Evolutionary conservation across 768 basidiomycete genomes (phyloP), one percentile per base, ranked within the genome.

Genomic region (Podaxis sp.): DNA sequence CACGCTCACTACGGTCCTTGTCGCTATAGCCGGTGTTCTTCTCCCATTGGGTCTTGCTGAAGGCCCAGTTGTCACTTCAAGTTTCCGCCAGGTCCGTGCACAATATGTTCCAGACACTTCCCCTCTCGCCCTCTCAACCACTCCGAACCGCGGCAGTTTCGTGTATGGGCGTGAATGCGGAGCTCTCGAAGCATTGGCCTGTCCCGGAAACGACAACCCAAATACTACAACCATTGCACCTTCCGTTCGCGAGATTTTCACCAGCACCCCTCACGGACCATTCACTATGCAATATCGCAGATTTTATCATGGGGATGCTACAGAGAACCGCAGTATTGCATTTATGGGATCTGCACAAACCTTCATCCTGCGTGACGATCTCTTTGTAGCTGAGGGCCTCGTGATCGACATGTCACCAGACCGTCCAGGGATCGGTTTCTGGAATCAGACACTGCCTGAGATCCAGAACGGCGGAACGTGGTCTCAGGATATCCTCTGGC

Each of bases 401-500:
- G 58, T 71, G 6, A 63, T 69, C 8, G 67, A 71, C 49, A 52
- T 71, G 41, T 37, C 40, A 2, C 3, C 51, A n/a, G 65, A 67
- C 2, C 65, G 58, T 22, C 68, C 68, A 0, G 59, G 59, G 11
- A 30, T 60, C 5, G 51, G 59, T 7, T 41, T 60, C 6, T 53
- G 50, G 59, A 60, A 60, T n/a, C 50, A 53, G 26, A 60, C 50
- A 3, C 36, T 60, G 0, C 59, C 59, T 2, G 36, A 48, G 0
- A 49, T 60, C 1, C 17, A n/a, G 6, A 15, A 52, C 1, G 67
- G 70, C 7, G 66, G 50, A 2, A 38, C n/a, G 2, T 71, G 70
- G 70, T 66, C 67, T 7, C 60, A 69, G 28, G 67, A 69, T 4
- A 50, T 71, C 20, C 53, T 71, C 2, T 71, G 70, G 69, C 58